Base-by-base conservation (phyloP, 2,329 filamentous ascomycete species). In the Colletotrichum sp. region DNA sequence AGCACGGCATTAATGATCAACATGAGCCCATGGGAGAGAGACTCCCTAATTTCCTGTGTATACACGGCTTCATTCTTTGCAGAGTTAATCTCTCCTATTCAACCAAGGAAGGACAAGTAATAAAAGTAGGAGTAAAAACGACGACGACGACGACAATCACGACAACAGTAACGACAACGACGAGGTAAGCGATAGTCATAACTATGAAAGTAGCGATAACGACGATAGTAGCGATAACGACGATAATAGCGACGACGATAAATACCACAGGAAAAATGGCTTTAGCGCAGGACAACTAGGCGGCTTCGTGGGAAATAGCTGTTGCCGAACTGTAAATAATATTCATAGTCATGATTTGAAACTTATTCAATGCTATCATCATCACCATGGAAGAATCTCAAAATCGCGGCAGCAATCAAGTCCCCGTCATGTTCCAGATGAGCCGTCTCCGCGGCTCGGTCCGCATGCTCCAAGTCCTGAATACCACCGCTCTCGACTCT, bases 371-470 rank as follows among this genome's bases (percentile, higher is more conserved):
- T 82, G 55, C 82, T 82, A 67, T 88, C 86, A 74, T 90, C 86
- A 56, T 89, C 88, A 61, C 84, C 86, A 67, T 87, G 83, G 76
- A 91, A 90, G 67, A 91, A 83, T 70, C 88, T 89, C 82, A 96
- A 82, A 80, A 96, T 95, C 0, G 92, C 92, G 76, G 88, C 87
- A 4, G 90, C 91, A 66, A 95, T 91, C 18, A 88, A 81, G n/a
- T 93, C 83, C 0, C 95, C 94, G 82, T 96, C 94, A 78, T 96
- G 94, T 70, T 90, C 87, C 72, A 91, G 87, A 32, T 88, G 86
- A 18, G 92, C 92, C 80, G 93, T 90, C 48, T 86, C 86, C 79
- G 93, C 88, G 4, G 91, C 93, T 78, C 92, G 90, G 72, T 91
- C 86, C 56, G 89, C 93, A 78, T 92, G 87, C 36, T 89, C 89